Base-by-base conservation (phyloP, 352 stramenopile species). In the Globisporangium megalacanthum region DNA sequence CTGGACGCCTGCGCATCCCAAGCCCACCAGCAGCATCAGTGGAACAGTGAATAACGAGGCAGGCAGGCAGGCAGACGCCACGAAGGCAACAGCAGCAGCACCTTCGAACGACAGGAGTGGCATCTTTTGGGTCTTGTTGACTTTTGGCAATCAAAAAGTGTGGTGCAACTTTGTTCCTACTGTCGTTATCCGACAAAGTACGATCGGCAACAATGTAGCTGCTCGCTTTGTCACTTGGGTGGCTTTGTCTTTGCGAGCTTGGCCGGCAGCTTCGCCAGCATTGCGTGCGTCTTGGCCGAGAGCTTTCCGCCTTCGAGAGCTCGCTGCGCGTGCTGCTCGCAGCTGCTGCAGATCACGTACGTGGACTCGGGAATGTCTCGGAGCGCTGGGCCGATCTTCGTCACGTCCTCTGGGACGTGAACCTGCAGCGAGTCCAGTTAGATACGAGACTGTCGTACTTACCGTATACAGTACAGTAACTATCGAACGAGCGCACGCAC, bases 331-430 rank as follows among this genome's bases (percentile, higher is more conserved):
- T 76, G 55, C 13, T 74, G 20, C n/a, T 61, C 68, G 56, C 83
- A 93, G 17, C 54, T 64, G 1, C 49, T 36, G 56, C 83, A 93
- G 44, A 89, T 37, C 4, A 93, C 64, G 57, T 93, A 93, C 2
- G 64, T 79, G 19, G 69, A 69, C 0, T 60, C 70, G 11, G 69
- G 58, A 33, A 90, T 83, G 36, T 93, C 83, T 35, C 56, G 58
- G 15, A 73, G 73, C 13, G 66, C 83, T 10, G 54, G 57, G 13
- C 79, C 77, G 44, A 93, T 55, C 45, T 52, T 62, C 57, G 64
- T 72, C 7, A 78, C 58, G 3, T 71, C 63, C 51, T 65, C 46
- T 0, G 77, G 75, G 4, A 93, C 64, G 58, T 91, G 73, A 31
- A 72, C 62, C 65, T 89, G 11, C 20, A 4, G 48, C n/a, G 15